Evolutionary conservation across 2,329 filamentous ascomycete species (phyloP), one percentile per base, ranked within the genome.

Genomic region (Epichloe coenophiala): DNA sequence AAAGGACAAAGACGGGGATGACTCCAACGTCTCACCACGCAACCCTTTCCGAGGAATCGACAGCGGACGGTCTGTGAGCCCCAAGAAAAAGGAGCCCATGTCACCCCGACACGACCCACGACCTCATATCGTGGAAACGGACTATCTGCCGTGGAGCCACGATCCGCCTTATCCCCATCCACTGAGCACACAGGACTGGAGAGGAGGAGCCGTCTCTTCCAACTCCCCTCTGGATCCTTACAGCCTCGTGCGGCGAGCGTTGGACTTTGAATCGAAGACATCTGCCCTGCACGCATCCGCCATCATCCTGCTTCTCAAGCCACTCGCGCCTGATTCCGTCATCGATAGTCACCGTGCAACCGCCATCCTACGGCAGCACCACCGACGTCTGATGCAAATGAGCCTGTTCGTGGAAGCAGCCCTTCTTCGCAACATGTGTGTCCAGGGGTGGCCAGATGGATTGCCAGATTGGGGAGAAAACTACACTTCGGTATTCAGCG

Each of bases 261-360:
- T 84, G 1, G 66, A 71, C 5, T 82, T 79, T 51, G 80, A 83
- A 58, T 70, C 70, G 5, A 71, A 69, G 45, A 73, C 71, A 1
- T 81, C 77, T 0, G 72, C 77, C 2, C 66, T 83, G 23, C 77
- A 79, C 54, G 78, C 80, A 0, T 75, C 80, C 0, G 76, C 77
- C 31, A 82, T 84, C 56, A 62, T 83, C 5, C 70, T 84, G 3
- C 70, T 83, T 0, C 67, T 84, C 0, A 72, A 72, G 39, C 78
- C 79, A 0, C 70, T 83, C 0, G 66, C 83, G 1, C 75, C 78
- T 0, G 66, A 72, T 1, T 66, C 68, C 8, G 66, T 80, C 17
- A 76, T 84, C 37, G 77, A 82, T 56, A 58, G 66, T 11, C 65
- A 76, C 53, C 78, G 78, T 55, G 78, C 78, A 2, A 65, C 68